Evolutionary conservation across 225 moss, liverwort and hornwort species (phyloP).

Genomic region (Marchantia paleacea): DNA sequence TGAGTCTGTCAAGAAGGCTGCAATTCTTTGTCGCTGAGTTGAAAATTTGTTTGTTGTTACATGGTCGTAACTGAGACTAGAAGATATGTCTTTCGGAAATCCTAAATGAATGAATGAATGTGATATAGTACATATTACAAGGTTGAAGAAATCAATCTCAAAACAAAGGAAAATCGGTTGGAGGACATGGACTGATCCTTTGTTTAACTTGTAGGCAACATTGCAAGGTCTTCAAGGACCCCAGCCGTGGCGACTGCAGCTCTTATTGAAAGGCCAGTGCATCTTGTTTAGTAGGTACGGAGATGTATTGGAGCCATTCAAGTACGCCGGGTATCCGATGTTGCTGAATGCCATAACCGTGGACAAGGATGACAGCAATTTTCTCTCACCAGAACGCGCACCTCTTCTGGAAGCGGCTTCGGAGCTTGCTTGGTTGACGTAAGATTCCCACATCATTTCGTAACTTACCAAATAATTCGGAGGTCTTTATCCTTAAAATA

Average conservation of each 20-base stretch:
- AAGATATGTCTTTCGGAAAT: no score
- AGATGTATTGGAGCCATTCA: constrained; percentile 81
- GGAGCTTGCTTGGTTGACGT: constrained; percentile 92
- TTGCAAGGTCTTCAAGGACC: constrained; percentile 95
- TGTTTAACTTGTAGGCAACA: constrained; percentile 56
- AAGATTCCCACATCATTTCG: constrained; percentile 26
- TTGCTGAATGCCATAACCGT: constrained; percentile 85
- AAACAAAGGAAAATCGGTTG: neutral
- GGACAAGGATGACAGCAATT: constrained; percentile 83
- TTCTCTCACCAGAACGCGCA: constrained; percentile 77
- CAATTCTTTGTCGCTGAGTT: neutral
- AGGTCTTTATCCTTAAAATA: no score
- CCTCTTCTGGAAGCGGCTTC: constrained; percentile 85
- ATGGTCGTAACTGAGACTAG: no score
- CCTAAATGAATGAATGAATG: no score
- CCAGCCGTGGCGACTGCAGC: constrained; percentile 85
- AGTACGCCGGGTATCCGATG: constrained; percentile 96
- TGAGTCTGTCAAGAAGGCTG: neutral
- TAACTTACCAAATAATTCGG: no score
- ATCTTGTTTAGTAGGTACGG: constrained; percentile 90
- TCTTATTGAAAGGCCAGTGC: constrained; percentile 86
- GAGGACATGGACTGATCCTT: neutral
- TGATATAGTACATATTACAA: no score
- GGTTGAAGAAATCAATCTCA: no score
- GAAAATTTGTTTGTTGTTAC: neutral